Evolutionary conservation across 768 basidiomycete species (phyloP).

Genomic region (Cubamyces sp.): DNA sequence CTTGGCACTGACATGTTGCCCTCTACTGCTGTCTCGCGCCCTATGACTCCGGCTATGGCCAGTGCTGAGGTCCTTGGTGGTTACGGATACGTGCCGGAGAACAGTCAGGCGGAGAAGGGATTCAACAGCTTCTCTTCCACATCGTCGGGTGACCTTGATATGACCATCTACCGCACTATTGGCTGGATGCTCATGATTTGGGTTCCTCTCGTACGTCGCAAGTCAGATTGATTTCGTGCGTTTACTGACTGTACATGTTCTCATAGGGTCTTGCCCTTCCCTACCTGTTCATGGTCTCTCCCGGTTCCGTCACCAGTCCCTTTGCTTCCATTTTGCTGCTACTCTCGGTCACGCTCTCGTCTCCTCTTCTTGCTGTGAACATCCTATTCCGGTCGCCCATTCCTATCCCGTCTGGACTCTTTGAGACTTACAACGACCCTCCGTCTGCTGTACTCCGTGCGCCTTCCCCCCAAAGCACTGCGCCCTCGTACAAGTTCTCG

Average conservation of each 20-base stretch:
- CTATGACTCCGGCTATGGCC: constrained; percentile 56
- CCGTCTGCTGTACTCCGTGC: constrained; percentile 48
- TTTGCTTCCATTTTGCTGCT: constrained; percentile 54
- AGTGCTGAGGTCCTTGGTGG: constrained; percentile 69
- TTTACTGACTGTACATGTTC: not conserved
- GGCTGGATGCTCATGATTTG: constrained; percentile 72
- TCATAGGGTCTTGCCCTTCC: constrained; percentile 63
- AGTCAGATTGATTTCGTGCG: not conserved
- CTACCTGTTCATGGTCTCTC: constrained; percentile 52
- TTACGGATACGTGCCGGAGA: constrained; percentile 59
- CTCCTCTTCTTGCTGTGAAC: constrained; percentile 67
- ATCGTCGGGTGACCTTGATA: constrained; percentile 53
- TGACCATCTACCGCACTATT: constrained; percentile 56
- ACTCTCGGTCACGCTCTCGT: constrained; percentile 68
- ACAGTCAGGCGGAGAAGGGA: constrained; percentile 56
- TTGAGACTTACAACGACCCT: constrained; percentile 52
- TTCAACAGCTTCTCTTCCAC: constrained; percentile 48
- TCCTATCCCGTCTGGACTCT: constrained; percentile 69
- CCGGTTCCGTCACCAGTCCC: constrained; percentile 44
- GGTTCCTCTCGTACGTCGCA: constrained; percentile 64
- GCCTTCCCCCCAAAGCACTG: constrained; percentile 46
- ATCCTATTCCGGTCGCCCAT: constrained; percentile 62
- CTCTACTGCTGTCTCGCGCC: constrained; percentile 44
- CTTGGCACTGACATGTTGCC: constrained; percentile 47
- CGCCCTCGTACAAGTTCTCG: constrained; percentile 47